Conservation (phyloP, 495 filamentous ascomycete species). For the Aspergillus sclerotiicarbonarius region DNA sequence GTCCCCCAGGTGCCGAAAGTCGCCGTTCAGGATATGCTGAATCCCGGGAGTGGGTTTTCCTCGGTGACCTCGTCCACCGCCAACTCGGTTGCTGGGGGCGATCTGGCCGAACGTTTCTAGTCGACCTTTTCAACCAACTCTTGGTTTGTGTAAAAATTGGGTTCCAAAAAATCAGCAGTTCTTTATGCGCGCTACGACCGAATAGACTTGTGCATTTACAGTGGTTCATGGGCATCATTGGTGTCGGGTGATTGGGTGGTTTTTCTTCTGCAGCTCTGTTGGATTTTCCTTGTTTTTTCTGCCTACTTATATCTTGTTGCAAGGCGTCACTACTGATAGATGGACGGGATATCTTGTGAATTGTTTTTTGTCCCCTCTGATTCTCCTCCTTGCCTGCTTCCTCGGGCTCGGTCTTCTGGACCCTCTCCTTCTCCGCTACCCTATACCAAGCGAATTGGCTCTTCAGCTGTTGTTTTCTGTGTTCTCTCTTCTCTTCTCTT, state of each 20-base stretch:
- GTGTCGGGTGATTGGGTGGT: slow-evolving; percentile 22
- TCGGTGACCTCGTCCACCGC: slow-evolving; percentile 53
- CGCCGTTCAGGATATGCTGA: slow-evolving; percentile 82
- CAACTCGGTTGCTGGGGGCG: slow-evolving; percentile 46
- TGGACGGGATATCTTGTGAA: slow-evolving; percentile 29
- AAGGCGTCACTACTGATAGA: slow-evolving; percentile 39
- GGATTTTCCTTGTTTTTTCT: slow-evolving; percentile 24
- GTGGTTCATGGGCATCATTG: slow-evolving; percentile 29
- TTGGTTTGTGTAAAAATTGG: slow-evolving; percentile 13
- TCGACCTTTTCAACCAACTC: background rate
- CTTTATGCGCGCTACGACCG: slow-evolving; percentile 42
- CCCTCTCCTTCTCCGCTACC: slow-evolving; percentile 6
- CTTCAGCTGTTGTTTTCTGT: slow-evolving; percentile 19
- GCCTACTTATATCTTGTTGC: slow-evolving; percentile 21
- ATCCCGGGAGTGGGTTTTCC: slow-evolving; percentile 59
- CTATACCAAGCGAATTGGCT: slow-evolving; percentile 14
- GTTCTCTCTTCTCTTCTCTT: slow-evolving; percentile 19
- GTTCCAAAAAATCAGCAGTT: slow-evolving; percentile 25
- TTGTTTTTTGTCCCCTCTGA: slow-evolving; percentile 16
- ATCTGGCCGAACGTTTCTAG: slow-evolving; percentile 43
- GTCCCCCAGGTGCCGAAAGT: slow-evolving; percentile 87
- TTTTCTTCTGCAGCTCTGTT: slow-evolving; percentile 21
- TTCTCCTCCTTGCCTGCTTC: slow-evolving; percentile 8
- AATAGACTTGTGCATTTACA: slow-evolving; percentile 50
- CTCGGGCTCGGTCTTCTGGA: slow-evolving; percentile 7